These are phyloP conservation scores for Ophiostoma novo-ulmi DNA, from an alignment of 2,329 filamentous ascomycete species.

Conservation along the genomic window DNA sequence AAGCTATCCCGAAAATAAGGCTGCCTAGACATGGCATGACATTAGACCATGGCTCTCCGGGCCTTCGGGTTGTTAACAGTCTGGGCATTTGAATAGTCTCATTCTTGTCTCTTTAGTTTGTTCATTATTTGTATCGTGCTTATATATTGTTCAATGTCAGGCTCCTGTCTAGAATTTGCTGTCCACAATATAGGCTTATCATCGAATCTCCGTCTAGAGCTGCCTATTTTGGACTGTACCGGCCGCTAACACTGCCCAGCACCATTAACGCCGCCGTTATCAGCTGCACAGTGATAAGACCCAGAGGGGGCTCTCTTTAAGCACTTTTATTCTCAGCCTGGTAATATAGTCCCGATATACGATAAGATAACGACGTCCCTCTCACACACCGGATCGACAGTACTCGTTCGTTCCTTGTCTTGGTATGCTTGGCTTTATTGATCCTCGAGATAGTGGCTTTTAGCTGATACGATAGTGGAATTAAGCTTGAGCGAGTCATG, in stretches of 20 bases:
- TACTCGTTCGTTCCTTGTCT: not conserved
- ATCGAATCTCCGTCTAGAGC: not conserved
- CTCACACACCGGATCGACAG: not conserved
- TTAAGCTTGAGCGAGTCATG: too few species aligned
- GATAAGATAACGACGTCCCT: not conserved
- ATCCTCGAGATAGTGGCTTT: not conserved
- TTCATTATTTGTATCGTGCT: too few species aligned
- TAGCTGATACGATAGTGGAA: not conserved
- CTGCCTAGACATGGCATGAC: not conserved
- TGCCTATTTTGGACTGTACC: not conserved
- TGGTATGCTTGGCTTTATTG: constrained; percentile 4
- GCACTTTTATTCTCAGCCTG: not conserved
- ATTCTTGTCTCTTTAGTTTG: too few species aligned
- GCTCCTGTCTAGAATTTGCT: too few species aligned
- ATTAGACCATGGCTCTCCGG: not conserved
- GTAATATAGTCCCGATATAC: not conserved
- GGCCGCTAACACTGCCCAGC: not conserved
- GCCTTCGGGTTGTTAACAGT: not conserved
- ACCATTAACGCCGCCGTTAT: not conserved
- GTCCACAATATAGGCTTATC: too few species aligned
- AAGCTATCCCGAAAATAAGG: not conserved
- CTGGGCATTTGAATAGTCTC: too few species aligned
- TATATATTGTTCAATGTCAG: too few species aligned
- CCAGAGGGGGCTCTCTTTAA: not conserved
- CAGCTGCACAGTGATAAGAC: not conserved